These are phyloP conservation scores for Straminergon stramineum DNA, from an alignment of 225 moss, liverwort and hornwort species.

Conservation along the genomic window DNA sequence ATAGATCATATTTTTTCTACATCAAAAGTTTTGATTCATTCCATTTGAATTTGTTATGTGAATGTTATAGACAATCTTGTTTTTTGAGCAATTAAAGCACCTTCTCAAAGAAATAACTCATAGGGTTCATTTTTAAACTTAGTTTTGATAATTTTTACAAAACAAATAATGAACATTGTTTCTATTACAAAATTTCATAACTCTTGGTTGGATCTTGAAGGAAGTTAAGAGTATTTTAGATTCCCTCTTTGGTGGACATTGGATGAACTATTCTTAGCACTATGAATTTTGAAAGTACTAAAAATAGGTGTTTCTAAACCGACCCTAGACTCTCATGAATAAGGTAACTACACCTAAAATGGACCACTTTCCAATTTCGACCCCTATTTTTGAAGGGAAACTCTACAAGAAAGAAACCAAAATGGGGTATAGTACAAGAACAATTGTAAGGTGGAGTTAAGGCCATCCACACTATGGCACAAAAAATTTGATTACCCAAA, in stretches of 20 bases:
- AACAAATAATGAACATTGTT: background rate
- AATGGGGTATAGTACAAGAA: too few species aligned
- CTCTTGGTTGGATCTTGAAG: too few species aligned
- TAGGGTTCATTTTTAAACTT: background rate
- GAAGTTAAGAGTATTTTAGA: background rate
- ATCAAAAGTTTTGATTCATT: background rate
- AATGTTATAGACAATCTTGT: background rate
- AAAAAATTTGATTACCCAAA: too few species aligned
- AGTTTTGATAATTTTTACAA: background rate
- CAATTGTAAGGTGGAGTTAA: too few species aligned
- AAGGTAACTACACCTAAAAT: too few species aligned
- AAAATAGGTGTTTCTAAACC: background rate
- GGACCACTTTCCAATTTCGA: too few species aligned
- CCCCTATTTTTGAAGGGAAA: too few species aligned
- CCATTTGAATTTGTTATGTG: background rate
- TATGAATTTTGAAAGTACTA: background rate
- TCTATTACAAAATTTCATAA: background rate
- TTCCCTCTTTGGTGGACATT: fast-evolving
- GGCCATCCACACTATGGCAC: too few species aligned
- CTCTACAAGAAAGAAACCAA: too few species aligned
- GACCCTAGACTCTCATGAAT: background rate
- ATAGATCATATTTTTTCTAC: background rate
- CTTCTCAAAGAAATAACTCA: background rate
- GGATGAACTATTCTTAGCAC: background rate
- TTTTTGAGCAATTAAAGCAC: background rate